Conservation (phyloP, 2,329 filamentous ascomycete genomes). For the Aspergillus sclerotialis region DNA sequence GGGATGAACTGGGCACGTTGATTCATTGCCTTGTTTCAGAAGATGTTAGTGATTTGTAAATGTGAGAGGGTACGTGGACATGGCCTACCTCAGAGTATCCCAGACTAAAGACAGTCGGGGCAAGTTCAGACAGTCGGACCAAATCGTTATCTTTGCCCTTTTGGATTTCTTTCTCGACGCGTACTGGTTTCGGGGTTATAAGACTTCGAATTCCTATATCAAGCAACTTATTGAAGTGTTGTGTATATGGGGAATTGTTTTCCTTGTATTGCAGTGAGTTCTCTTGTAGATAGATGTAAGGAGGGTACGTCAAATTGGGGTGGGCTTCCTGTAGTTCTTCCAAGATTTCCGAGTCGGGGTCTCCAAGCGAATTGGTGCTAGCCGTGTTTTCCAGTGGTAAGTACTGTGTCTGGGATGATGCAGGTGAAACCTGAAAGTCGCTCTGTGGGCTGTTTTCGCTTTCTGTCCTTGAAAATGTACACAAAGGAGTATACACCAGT, state of each 20-base stretch:
- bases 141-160: slow-evolving; percentile 3
- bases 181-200: slow-evolving; percentile 5
- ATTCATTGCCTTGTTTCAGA: slow-evolving; percentile 22
- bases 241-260: background rate
- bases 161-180: slow-evolving; percentile 1
- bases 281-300: background rate
- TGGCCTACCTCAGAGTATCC: slow-evolving; percentile 22
- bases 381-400: background rate
- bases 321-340: background rate
- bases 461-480: background rate
- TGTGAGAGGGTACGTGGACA: background rate
- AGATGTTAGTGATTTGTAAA: background rate
- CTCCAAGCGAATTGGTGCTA: background rate
- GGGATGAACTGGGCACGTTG: slow-evolving; percentile 29
- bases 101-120: slow-evolving; percentile 23
- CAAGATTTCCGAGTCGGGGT: background rate
- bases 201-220: slow-evolving; percentile 18
- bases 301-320: background rate
- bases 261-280: background rate
- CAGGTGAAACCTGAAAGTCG: background rate
- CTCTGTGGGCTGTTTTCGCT: background rate
- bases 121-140: slow-evolving; percentile 16
- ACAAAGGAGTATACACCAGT: no score
- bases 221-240: slow-evolving; percentile 15
- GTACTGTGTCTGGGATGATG: background rate